Conservation (phyloP, 345 rosid species). For the Eucalyptus erythrocorys region DNA sequence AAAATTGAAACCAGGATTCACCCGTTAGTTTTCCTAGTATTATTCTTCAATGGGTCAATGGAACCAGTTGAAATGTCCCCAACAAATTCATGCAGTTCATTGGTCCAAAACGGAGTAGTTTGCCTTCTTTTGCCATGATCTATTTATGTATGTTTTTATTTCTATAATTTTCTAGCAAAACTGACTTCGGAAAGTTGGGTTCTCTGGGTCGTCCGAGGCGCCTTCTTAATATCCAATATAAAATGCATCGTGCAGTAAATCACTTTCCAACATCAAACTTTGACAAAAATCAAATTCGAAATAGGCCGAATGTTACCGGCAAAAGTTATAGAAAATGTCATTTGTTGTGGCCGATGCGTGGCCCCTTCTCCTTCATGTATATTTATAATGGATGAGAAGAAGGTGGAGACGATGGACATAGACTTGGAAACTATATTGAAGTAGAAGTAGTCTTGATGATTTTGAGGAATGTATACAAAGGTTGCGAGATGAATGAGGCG, state of each 20-base stretch:
- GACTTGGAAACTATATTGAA: no score
- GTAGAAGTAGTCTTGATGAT: no score
- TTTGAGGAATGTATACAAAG: neutral
- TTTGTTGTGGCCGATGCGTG: neutral
- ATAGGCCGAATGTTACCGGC: neutral
- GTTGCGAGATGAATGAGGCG: neutral
- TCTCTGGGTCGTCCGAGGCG: neutral
- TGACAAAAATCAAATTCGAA: no score
- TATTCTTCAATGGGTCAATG: neutral
- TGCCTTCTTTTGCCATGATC: neutral
- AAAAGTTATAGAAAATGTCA: neutral
- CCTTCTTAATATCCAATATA: neutral
- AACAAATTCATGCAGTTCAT: neutral
- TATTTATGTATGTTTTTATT: no score
- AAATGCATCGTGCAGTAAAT: neutral
- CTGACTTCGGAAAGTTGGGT: neutral
- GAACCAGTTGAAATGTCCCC: neutral
- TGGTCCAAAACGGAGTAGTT: rapidly evolving
- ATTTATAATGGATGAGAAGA: neutral
- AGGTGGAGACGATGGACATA: neutral
- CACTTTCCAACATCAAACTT: neutral
- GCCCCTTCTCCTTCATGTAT: neutral
- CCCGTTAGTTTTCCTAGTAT: no score
- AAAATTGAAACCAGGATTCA: no score
- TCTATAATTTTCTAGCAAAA: neutral